Base-by-base conservation (phyloP, 257 asterid species). In the Penstemon barbatus region DNA sequence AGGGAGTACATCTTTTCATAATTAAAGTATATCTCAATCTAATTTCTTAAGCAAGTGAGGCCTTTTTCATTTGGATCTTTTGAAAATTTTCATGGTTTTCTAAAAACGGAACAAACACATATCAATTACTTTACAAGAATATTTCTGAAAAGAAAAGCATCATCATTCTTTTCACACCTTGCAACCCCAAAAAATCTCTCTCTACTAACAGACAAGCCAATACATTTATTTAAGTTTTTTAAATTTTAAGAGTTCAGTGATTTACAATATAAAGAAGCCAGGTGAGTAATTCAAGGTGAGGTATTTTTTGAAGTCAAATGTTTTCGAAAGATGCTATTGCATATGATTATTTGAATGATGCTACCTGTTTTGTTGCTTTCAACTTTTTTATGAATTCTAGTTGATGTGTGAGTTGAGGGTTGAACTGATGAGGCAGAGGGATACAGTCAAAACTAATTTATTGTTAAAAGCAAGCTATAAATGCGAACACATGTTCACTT, bases 231-330 rank as follows among this genome's bases (percentile, higher is more conserved):
- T 5, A 13, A n/a, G 12, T 54, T 51, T 51, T 6, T 52, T 51
- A 38, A 38, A 54, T 25, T 19, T 41, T 19, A 53, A 70, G 56
- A 4, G 52, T 36, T 37, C 7, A 56, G 13, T 33, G 41, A 38
- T 59, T 11, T 10, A 8, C 37, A 25, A 41, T 43, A 40, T 49
- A 33, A 8, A 43, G 13, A 61, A 61, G 18, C 62, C 44, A 50
- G 49, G 68, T 4, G 57, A 57, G 44, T 69, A 25, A 41, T 57
- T 51, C 56, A 44, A 55, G n/a, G 60, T 63, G 65, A 71, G 63
- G 39, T 45, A 45, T 18, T 42, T 69, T 18, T 57, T 57, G 2
- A 50, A 15, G 36, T 50, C 13, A 59, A 13, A 38, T 69, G 40
- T 52, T 38, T 42, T 40, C 6, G 3, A 9, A 39, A 15, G 67